phyloP scores from a whole-genome alignment of 2,329 filamentous ascomycete genomes.

The Fusarium burgessii region DNA sequence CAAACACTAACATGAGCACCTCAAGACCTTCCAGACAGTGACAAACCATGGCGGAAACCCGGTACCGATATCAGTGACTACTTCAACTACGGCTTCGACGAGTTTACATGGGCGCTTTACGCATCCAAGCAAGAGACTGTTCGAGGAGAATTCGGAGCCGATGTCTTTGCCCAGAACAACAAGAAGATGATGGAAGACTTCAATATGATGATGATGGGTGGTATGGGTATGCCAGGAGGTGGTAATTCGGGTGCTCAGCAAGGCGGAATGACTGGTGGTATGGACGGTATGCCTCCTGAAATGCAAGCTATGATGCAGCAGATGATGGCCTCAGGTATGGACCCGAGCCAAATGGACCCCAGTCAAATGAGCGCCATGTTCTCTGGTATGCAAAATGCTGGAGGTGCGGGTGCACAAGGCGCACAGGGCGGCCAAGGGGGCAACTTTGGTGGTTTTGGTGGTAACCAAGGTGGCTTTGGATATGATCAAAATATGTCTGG shows the following conservation, averaged over 20 bases:
- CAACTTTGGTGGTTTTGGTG: slow-evolving; percentile 66
- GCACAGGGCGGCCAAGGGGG: slow-evolving; percentile 64
- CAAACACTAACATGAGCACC: slow-evolving; percentile 15
- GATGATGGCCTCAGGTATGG: slow-evolving; percentile 75
- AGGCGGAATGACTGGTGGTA: slow-evolving; percentile 62
- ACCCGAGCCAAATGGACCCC: slow-evolving; percentile 75
- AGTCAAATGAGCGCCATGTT: slow-evolving; percentile 70
- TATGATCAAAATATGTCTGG: slow-evolving; percentile 63
- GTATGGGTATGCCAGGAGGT: slow-evolving; percentile 57
- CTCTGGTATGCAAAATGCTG: slow-evolving; percentile 65
- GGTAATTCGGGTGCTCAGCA: slow-evolving; percentile 49
- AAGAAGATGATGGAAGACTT: slow-evolving; percentile 85
- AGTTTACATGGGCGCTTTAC: slow-evolving; percentile 97
- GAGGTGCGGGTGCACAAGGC: slow-evolving; percentile 54
- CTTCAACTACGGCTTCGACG: slow-evolving; percentile 99
- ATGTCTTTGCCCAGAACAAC: slow-evolving; percentile 70
- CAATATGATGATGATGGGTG: slow-evolving; percentile 75
- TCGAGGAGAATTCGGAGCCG: slow-evolving; percentile 79
- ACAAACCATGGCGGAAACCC: slow-evolving; percentile 95
- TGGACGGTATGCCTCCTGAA: slow-evolving; percentile 74
- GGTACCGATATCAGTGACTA: slow-evolving; percentile 96
- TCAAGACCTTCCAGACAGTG: slow-evolving; percentile 77
- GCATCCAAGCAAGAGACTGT: slow-evolving; percentile 87
- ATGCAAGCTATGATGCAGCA: slow-evolving; percentile 79
- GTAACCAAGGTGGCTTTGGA: slow-evolving; percentile 64